phyloP scores from a whole-genome alignment of 345 rosid species.

The Syzygium jambos region DNA sequence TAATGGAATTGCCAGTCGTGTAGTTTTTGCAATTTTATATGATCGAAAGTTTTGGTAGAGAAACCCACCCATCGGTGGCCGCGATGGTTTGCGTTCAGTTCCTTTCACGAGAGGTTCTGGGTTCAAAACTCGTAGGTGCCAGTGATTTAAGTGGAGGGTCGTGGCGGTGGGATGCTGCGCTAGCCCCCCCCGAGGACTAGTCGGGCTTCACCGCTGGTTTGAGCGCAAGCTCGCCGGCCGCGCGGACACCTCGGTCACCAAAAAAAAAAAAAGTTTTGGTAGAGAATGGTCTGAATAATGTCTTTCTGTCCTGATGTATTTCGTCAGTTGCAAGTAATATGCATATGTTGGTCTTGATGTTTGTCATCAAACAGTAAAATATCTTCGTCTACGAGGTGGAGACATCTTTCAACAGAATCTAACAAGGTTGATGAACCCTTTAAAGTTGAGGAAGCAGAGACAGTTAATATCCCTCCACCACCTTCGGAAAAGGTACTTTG shows the following conservation, averaged over 20 bases:
- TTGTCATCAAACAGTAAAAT: constrained; percentile 23
- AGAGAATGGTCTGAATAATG: background rate
- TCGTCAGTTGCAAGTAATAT: background rate
- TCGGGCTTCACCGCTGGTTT: too few relatives aligned
- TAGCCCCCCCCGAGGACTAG: too few relatives aligned
- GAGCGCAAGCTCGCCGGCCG: too few relatives aligned
- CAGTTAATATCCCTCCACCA: constrained; percentile 71
- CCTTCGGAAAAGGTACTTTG: constrained; percentile 63
- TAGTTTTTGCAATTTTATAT: background rate
- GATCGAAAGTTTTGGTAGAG: background rate
- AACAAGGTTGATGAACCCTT: constrained; percentile 69
- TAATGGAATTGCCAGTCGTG: background rate
- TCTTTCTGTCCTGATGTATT: background rate
- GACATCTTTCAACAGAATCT: constrained; percentile 61
- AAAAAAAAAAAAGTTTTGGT: background rate
- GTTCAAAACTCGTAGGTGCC: too few relatives aligned
- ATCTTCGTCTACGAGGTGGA: constrained; percentile 24
- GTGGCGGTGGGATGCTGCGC: too few relatives aligned
- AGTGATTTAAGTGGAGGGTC: too few relatives aligned
- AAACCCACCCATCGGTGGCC: too few relatives aligned
- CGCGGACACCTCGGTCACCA: too few relatives aligned
- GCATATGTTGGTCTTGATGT: background rate
- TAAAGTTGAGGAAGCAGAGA: constrained; percentile 88
- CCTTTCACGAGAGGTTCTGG: too few relatives aligned
- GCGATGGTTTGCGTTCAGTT: too few relatives aligned